Base-by-base conservation (phyloP, 257 asterid genomes). In the Solanum chilense region DNA sequence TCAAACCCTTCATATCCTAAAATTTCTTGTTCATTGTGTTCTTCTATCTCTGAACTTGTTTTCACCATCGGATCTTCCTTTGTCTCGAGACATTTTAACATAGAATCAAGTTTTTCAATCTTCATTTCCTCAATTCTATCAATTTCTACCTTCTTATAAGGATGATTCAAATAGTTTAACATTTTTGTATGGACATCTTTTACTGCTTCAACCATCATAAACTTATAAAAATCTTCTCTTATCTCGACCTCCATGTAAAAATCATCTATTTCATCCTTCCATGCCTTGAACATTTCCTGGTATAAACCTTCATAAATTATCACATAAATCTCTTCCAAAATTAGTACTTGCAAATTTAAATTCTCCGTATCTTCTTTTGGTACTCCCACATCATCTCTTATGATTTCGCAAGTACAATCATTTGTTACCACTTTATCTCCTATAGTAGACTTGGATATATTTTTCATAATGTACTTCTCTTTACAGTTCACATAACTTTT, bases 21-120 rank as follows among this genome's bases (percentile, higher is more conserved):
- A 88, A 87, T 91, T 85, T 89, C 93, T 44, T 89, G 88, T 82
- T 83, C 92, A 85, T 89, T 89, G 49, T 85, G 92, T 62, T 92
- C 91, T 84, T 90, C 89, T 87, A 92, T 93, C 82, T 88, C 90
- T 12, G 88, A 88, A 84, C 90, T 89, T 25, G 91, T 89, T 9
- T 75, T 91, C 35, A 84, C 88, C 89, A 89, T 91, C 68, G 92
- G 77, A 89, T 91, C 91, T 87, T 91, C 94, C 87, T 91, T 94
- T 25, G 76, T 86, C 58, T 91, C 92, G 45, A 84, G 77, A 45
- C 92, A 87, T 83, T 68, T 89, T 6, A 80, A 56, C 86, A 90
- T 58, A 35, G 90, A 89, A 70, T 92, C 93, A 23, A 90, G 86
- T 84, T 90, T 91, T 13, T 80, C 90, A 47, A 90, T 89, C 44